Evolutionary conservation across 1,284 basidiomycete species (phyloP).

Genomic region (Cystobasidium sp.): DNA sequence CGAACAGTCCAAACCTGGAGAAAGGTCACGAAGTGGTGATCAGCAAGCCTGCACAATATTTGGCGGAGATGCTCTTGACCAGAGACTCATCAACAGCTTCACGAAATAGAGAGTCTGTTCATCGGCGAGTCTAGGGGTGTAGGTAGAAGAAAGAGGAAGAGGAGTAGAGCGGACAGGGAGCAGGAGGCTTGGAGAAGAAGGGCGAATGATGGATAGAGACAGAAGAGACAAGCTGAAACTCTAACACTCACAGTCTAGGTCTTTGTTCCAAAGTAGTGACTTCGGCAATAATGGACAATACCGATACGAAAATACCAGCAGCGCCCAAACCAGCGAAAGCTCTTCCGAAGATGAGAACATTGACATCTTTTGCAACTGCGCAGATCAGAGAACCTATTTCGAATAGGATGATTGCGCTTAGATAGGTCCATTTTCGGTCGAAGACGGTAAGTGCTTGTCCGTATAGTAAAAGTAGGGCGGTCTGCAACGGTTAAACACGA

Average conservation of each 20-base stretch:
- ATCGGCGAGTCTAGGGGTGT: too few species aligned
- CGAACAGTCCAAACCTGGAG: slow-evolving; percentile 47
- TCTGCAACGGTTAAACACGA: neutral
- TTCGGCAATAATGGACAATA: slow-evolving; percentile 60
- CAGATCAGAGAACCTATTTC: slow-evolving; percentile 63
- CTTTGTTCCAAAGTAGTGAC: slow-evolving; percentile 59
- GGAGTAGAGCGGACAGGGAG: too few species aligned
- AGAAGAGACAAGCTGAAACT: neutral
- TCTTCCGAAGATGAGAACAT: slow-evolving; percentile 61
- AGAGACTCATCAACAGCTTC: too few species aligned
- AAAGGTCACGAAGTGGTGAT: too few species aligned
- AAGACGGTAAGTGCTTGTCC: slow-evolving; percentile 59
- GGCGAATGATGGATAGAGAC: too few species aligned
- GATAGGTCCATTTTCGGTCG: slow-evolving; percentile 58
- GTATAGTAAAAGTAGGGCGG: slow-evolving; percentile 55
- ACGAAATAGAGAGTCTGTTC: too few species aligned
- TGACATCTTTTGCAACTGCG: slow-evolving; percentile 59
- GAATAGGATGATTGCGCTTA: slow-evolving; percentile 60
- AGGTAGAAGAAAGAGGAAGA: too few species aligned
- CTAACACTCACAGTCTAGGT: slow-evolving; percentile 57
- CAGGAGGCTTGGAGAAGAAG: too few species aligned
- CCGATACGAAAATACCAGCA: slow-evolving; percentile 59
- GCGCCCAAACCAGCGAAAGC: slow-evolving; percentile 62
- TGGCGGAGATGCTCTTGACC: too few species aligned
- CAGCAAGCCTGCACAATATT: too few species aligned